Evolutionary conservation across 2,329 filamentous ascomycete species (phyloP), one percentile per base, ranked within the genome.

Genomic region (Penicillium expansum): DNA sequence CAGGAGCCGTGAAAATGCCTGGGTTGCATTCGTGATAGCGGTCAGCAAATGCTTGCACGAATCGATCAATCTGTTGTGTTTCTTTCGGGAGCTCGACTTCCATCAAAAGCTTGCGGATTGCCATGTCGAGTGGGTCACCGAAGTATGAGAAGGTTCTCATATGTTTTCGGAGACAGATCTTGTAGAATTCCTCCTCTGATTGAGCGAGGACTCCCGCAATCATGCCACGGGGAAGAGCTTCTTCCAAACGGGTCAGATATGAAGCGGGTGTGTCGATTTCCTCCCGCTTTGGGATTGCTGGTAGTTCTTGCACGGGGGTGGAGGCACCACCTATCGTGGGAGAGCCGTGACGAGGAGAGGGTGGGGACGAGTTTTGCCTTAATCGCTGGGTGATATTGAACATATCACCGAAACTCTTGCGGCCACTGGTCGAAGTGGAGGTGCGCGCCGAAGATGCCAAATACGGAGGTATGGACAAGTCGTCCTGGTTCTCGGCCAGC

Each of bases 1-100:
- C 94, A 66, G 63, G 49, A 33, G 87, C 88, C 24, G 89, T 84
- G 75, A 96, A 99, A 58, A 99, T 95, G 38, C 94, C 93, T 2
- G 94, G 94, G 67, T 99, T 99, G 76, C 94, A 99, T 74, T 99
- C 94, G 70, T 97, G 91, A 72, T 99, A 99, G 57, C 94, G 86
- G 71, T 99, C 94, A 0, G 94, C 91, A 76, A 99, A 97, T 2
- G 92, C 89, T 71, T 97, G 91, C 35, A 99, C 79, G 54, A 94
- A 94, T 51, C 94, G 85, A 74, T 99, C 94, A 62, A 99, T 97
- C 68, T 99, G 94, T 74, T 99, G 94, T 0, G 94, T 97, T 77
- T 99, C 94, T 67, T 95, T 96, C 4, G 94, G 94, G 32, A 99
- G 77, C 73, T 97, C 93, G 3, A 94, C 92, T 71, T 97, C 92